phyloP scores from a whole-genome alignment of 169 alveolate genomes.

The Plasmodium billcollinsi region DNA sequence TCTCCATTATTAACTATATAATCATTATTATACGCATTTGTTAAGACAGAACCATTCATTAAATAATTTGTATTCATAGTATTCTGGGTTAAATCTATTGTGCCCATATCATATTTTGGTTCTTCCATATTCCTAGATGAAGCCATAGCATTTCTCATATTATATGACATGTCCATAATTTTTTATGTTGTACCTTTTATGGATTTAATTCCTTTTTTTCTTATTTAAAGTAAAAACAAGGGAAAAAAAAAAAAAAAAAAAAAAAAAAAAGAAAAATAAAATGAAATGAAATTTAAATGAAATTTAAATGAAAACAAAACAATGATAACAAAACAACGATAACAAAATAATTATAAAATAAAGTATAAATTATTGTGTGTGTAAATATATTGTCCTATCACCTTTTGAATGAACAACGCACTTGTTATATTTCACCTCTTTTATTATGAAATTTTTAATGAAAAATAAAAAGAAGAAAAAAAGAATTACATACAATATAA shows the following conservation, averaged over 20 bases:
- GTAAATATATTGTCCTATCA: no score
- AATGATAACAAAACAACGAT: no score
- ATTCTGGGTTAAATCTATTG: conserved; percentile 25
- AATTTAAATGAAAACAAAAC: no score
- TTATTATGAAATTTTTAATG: no score
- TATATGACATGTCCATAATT: conserved; percentile 55
- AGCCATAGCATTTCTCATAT: conserved; percentile 42
- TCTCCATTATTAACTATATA: conserved; percentile 31
- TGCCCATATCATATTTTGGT: conserved; percentile 22
- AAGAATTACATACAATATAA: no score
- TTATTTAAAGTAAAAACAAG: neutral
- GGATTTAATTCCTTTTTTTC: neutral
- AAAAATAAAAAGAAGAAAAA: no score
- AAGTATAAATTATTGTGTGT: no score
- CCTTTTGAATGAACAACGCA: no score
- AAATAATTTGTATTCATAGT: conserved; percentile 61
- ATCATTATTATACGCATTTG: conserved; percentile 44
- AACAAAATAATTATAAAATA: no score
- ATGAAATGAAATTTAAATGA: no score
- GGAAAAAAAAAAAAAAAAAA: neutral
- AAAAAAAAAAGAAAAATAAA: neutral
- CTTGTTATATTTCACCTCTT: no score
- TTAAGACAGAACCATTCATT: conserved; percentile 66
- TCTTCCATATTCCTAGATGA: conserved; percentile 69
- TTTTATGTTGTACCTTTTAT: no score